Base-by-base conservation (phyloP, 2,329 filamentous ascomycete genomes). In the Metarhizium guizhouense region DNA sequence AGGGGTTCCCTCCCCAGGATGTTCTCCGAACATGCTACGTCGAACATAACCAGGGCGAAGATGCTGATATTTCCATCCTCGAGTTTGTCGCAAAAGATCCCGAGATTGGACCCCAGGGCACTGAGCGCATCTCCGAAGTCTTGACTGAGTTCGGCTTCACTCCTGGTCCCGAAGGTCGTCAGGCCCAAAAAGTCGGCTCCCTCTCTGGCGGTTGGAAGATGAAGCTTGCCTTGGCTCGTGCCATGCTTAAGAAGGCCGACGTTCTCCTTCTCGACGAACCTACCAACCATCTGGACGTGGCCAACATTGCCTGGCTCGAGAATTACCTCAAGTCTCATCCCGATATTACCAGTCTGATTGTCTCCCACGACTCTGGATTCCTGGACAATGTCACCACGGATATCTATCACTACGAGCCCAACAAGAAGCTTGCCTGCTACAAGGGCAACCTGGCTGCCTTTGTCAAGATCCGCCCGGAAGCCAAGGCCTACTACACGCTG, bases 181-280 rank as follows among this genome's bases (percentile, higher is more conserved):
- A 97, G 72, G 81, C 86, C 6, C 85, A 96, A 70, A 89, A 87
- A 65, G 94, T 99, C 57, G 94, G 94, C 63, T 96, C 93, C 20
- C 76, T 99, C 40, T 97, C 94, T 47, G 94, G 94, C 74, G 94
- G 94, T 69, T 99, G 94, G 94, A 97, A 97, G 83, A 99, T 99
- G 94, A 99, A 99, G 84, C 78, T 99, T 59, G 94, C 94, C 62
- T 76, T 99, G 71, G 94, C 94, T 53, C 85, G 94, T 66, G 94
- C 94, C 61, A 97, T 99, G 92, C 81, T 99, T 66, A 89, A 94
- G 80, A 88, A 86, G 68, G 93, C 94, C n/a, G 94, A 99, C 70
- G 92, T 99, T 52, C 82, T 99, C 57, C 80, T 99, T 53, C 84
- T 99, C 56, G 94, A 99, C 81, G 94, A 99, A 82, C 94, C 94